phyloP scores from a whole-genome alignment of 202 grass and related monocot genomes.

The Dendrocalamus latiflorus region DNA sequence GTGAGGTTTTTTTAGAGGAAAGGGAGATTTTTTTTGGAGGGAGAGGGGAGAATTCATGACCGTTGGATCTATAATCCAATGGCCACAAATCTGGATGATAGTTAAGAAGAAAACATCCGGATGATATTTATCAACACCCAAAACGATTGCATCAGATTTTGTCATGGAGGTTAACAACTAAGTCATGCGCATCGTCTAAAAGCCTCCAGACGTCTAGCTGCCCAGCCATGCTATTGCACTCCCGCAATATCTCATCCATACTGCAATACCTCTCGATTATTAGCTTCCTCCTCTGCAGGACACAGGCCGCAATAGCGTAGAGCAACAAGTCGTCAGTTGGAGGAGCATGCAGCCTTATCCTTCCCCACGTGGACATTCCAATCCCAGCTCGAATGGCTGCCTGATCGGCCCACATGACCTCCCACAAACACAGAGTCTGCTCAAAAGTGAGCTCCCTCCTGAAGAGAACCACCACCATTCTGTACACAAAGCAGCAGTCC shows the following conservation, averaged over 20 bases:
- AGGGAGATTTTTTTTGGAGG: too few species aligned
- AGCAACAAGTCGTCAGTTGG: slow-evolving; percentile 88
- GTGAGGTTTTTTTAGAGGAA: too few species aligned
- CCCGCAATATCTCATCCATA: slow-evolving; percentile 93
- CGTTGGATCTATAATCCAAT: too few species aligned
- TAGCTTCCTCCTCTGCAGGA: slow-evolving; percentile 84
- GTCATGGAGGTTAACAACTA: slow-evolving; percentile 75
- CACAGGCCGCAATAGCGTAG: slow-evolving; percentile 85
- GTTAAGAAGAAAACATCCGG: too few species aligned
- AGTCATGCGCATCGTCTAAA: slow-evolving; percentile 78
- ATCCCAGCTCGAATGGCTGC: slow-evolving; percentile 71
- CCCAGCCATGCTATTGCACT: slow-evolving; percentile 84
- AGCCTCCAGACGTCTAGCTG: slow-evolving; percentile 93
- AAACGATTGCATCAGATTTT: slow-evolving; percentile 54
- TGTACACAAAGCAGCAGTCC: slow-evolving; percentile 92
- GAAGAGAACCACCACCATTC: slow-evolving; percentile 93
- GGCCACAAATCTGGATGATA: too few species aligned
- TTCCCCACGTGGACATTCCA: slow-evolving; percentile 66
- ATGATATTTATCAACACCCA: too few species aligned
- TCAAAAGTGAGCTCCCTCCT: slow-evolving; percentile 95
- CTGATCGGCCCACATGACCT: slow-evolving; percentile 99
- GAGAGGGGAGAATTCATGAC: too few species aligned
- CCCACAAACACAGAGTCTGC: slow-evolving; percentile 87
- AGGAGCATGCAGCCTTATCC: slow-evolving; percentile 66
- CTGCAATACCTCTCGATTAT: slow-evolving; percentile 86